A percentile compares a stretch with the other conserved stretches of the same genome.
These are phyloP conservation scores for Trypanosoma melophagium DNA, from an alignment of 208 protist species.

Conservation along the genomic window DNA sequence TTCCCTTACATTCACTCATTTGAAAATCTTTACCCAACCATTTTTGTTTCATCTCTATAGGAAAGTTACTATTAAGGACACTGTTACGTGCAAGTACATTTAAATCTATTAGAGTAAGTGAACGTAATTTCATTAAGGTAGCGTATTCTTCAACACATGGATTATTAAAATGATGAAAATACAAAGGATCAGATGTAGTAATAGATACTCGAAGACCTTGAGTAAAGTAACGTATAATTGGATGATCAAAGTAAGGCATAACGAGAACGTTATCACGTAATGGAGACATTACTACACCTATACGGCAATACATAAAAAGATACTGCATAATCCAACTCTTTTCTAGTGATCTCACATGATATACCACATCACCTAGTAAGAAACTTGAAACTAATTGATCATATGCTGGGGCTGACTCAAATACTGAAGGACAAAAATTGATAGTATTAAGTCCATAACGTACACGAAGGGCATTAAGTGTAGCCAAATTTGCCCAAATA, in stretches of 20 bases:
- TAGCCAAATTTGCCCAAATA: conserved; percentile 96
- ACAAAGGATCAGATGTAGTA: conserved; percentile 95
- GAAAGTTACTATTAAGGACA: conserved; percentile 89
- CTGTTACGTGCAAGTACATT: conserved; percentile 90
- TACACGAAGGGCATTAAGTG: conserved; percentile 94
- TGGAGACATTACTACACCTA: conserved; percentile 97
- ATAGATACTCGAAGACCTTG: conserved; percentile 96
- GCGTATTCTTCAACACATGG: conserved; percentile 91
- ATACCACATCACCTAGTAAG: conserved; percentile 93
- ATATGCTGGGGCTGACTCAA: conserved; percentile 74
- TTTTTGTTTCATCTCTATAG: conserved; percentile 55
- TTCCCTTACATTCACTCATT: conserved; percentile 33
- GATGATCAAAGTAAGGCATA: conserved; percentile 94
- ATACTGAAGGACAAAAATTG: conserved; percentile 93
- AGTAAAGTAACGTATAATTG: conserved; percentile 93
- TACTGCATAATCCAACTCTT: conserved; percentile 97
- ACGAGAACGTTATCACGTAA: conserved; percentile 97
- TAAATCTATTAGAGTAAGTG: conserved; percentile 72
- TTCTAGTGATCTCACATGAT: conserved; percentile 94
- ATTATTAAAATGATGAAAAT: conserved; percentile 85
- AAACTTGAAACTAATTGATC: conserved; percentile 94
- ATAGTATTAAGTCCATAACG: conserved; percentile 77
- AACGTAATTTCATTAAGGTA: conserved; percentile 82
- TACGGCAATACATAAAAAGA: conserved; percentile 96
- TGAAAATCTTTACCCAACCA: conserved; percentile 79